Conservation (phyloP, 2,329 filamentous ascomycete species). For the Trichoderma brevicompactum region DNA sequence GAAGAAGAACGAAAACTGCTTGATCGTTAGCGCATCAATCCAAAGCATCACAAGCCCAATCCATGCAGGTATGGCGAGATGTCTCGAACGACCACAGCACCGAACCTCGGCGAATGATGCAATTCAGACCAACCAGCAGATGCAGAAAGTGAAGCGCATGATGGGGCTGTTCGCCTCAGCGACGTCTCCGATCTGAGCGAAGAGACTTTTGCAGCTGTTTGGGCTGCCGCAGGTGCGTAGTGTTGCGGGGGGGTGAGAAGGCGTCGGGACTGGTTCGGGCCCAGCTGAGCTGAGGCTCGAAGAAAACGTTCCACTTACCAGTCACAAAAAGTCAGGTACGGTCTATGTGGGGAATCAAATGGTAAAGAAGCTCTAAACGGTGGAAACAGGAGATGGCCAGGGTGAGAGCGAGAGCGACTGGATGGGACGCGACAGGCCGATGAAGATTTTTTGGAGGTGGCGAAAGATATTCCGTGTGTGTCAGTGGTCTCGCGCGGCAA, state of each 20-base stretch:
- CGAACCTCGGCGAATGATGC: conserved; percentile 13
- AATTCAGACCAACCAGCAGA: conserved; percentile 7
- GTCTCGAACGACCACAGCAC: conserved; percentile 15
- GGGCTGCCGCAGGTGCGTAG: neutral
- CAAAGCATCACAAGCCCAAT: neutral
- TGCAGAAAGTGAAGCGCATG: conserved; percentile 7
- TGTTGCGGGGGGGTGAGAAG: neutral
- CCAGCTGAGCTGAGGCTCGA: conserved; percentile 13
- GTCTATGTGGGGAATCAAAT: conserved; percentile 29
- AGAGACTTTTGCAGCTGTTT: neutral
- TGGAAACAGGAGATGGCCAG: conserved; percentile 12
- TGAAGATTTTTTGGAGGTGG: conserved; percentile 23
- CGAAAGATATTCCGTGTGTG: conserved; percentile 21
- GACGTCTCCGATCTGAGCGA: conserved; percentile 2
- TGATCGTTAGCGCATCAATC: conserved; percentile 15
- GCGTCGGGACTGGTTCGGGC: conserved; percentile 3
- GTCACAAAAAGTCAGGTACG: conserved; percentile 27
- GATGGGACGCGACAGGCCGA: conserved; percentile 24
- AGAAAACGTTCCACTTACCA: conserved; percentile 27
- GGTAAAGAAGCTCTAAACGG: conserved; percentile 23
- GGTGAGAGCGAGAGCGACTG: conserved; percentile 12
- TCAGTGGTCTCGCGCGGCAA: conserved; percentile 22
- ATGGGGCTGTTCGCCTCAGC: conserved; percentile 3
- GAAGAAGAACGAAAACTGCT: conserved; percentile 12
- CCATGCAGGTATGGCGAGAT: conserved; percentile 3